These are phyloP conservation scores for Physaria fendleri DNA, from an alignment of 345 rosid species.

Conservation along the genomic window DNA sequence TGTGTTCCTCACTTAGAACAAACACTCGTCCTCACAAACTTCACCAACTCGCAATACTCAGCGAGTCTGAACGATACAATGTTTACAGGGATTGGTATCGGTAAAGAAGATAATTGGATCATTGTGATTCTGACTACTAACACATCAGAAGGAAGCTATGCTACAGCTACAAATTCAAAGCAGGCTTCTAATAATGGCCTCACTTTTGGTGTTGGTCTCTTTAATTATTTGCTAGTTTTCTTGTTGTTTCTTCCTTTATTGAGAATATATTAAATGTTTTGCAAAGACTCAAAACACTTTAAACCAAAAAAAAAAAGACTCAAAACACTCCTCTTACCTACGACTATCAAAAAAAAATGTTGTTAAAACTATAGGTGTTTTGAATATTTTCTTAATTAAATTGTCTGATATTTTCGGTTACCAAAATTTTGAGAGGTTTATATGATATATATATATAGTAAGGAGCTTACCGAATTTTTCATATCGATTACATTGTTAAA, in stretches of 20 bases:
- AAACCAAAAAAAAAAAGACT: no score
- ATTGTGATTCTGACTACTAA: constrained; percentile 71
- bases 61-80: constrained; percentile 50
- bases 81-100: constrained; percentile 65
- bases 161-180: constrained; percentile 11
- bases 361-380: no score
- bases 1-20: constrained; percentile 70
- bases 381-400: no score
- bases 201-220: constrained; percentile 21
- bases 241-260: constrained; percentile 28
- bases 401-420: background rate
- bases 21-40: constrained; percentile 60
- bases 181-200: constrained; percentile 24
- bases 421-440: background rate
- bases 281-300: no score
- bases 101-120: constrained; percentile 73
- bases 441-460: background rate
- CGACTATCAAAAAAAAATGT: background rate
- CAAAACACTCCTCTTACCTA: background rate
- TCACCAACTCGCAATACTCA: constrained; percentile 62
- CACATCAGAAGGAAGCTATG: constrained; percentile 64
- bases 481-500: background rate
- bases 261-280: constrained; percentile 4
- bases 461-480: background rate
- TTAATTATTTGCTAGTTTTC: constrained; percentile 29